A percentile compares a stretch with the other conserved stretches of the same genome.
Conservation (phyloP, 179 eudicot species). For the Patellifolia procumbens region DNA sequence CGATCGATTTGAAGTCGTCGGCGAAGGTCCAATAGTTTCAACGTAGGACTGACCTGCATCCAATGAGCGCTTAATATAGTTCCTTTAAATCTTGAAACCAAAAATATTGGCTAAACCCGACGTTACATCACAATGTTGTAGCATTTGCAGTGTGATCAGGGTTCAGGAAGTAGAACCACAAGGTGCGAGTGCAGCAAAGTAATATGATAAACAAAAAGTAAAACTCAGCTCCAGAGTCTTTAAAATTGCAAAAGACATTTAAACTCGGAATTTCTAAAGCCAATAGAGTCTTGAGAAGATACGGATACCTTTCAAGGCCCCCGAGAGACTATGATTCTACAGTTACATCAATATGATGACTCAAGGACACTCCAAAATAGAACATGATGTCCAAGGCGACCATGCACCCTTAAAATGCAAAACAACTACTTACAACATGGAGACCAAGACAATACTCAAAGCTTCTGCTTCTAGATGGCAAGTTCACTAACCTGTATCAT, state of each 20-base stretch:
- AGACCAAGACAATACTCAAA: not conserved
- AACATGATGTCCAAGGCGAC: not conserved
- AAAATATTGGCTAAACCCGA: not conserved
- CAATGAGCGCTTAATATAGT: not conserved
- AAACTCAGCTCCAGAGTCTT: not conserved
- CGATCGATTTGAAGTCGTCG: conserved; percentile 25
- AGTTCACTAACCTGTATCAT: conserved; percentile 43
- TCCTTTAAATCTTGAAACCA: not conserved
- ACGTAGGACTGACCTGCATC: conserved; percentile 31
- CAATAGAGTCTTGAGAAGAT: not conserved
- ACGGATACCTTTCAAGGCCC: too few relatives aligned
- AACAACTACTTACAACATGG: not conserved
- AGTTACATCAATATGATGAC: not conserved
- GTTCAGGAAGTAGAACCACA: not conserved
- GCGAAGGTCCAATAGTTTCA: conserved; percentile 30
- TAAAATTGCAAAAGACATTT: not conserved
- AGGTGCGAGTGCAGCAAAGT: not conserved
- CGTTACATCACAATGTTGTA: not conserved
- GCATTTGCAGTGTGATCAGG: not conserved
- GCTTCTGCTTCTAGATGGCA: not conserved
- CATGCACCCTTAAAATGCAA: not conserved
- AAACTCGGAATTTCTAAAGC: not conserved
- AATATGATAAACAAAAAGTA: not conserved
- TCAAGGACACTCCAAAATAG: not conserved
- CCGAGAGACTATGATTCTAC: not conserved